Evolutionary conservation across 208 protist genomes (phyloP), one percentile per base, ranked within the genome.

Genomic region (Plasmodiophora brassicae): DNA sequence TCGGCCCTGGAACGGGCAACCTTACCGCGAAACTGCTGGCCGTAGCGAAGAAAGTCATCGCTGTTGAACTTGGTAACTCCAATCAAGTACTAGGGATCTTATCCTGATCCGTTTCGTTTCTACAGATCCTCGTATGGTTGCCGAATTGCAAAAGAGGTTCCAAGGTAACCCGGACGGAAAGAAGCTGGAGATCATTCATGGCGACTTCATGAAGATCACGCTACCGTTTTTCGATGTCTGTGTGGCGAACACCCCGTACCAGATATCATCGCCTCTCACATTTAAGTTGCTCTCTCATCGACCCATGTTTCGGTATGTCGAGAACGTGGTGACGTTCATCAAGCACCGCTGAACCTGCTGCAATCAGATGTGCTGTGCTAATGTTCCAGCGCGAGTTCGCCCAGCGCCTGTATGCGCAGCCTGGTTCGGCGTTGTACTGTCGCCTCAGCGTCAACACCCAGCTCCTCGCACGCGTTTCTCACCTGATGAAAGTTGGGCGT

Each of bases 361-460:
- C 89, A 1, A 97, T 96, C 88, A 96, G 97, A 86, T 97, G 94
- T 85, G 97, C 98, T 1, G 96, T 99, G 78, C 93, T 99, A 32
- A 99, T 99, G 98, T 99, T 99, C 91, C 98, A 99, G 94, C 89
- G 95, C 0, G 98, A 99, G 92, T 99, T 99, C 92, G 98, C 98
- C 28, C 90, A 98, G 86, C 93, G 98, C 45, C 93, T 99, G 20
- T 95, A 96, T 41, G 98, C 99, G n/a, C 94, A 97, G 92, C 98
- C 98, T 8, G 97, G 96, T 53, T 94, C 97, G 28, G 93, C 96
- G 90, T 91, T 97, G 36, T 99, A 99, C 92, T 99, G 98, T 92
- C 95, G 98, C 60, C 94, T 99, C 10, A 98, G 97, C 25, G 97
- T 99, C 28, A 99, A 99, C 92, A 95, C 97, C 8, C 98, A 99